Evolutionary conservation across 2,329 filamentous ascomycete genomes (phyloP).

Genomic region (Trichophyton rubrum): DNA sequence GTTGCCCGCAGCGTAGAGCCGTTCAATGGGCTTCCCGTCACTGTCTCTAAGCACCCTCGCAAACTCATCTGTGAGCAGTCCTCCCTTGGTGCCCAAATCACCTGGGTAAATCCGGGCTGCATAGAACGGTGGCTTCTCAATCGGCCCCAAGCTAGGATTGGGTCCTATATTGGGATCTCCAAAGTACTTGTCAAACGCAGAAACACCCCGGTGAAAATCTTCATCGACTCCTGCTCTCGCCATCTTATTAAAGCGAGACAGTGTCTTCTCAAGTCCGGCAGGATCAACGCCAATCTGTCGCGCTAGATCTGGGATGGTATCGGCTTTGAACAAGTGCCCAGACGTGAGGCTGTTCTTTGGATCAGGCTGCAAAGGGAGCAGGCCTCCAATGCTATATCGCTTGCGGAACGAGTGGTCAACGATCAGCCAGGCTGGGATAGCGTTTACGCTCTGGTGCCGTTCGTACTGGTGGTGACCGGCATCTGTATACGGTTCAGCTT

Average conservation of each 20-base stretch:
- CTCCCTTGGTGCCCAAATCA: conserved; percentile 30
- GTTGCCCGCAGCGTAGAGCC: conserved; percentile 28
- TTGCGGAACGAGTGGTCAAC: conserved; percentile 23
- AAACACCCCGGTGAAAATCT: conserved; percentile 25
- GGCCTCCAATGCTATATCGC: conserved; percentile 18
- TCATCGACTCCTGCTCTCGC: conserved; percentile 20
- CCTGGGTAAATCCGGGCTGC: conserved; percentile 27
- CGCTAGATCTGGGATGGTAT: conserved; percentile 19
- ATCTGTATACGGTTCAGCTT: conserved; percentile 23
- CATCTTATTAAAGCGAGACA: conserved; percentile 22
- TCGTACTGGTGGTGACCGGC: conserved; percentile 17
- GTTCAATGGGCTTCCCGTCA: conserved; percentile 16
- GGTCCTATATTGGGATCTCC: conserved; percentile 21
- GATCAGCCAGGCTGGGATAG: conserved; percentile 24
- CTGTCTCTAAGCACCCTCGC: conserved; percentile 15
- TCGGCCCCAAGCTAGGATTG: conserved; percentile 23
- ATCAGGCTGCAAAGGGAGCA: conserved; percentile 13
- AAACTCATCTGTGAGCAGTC: conserved; percentile 25
- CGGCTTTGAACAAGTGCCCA: conserved; percentile 18
- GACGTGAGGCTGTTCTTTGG: conserved; percentile 12
- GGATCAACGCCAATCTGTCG: conserved; percentile 16
- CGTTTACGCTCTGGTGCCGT: conserved; percentile 8
- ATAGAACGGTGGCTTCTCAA: conserved; percentile 22
- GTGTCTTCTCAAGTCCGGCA: conserved; percentile 15
- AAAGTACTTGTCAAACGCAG: conserved; percentile 22